These are phyloP conservation scores for Nakazawaea laoshanensis DNA, from an alignment of 805 yeast genomes.

Conservation along the genomic window DNA sequence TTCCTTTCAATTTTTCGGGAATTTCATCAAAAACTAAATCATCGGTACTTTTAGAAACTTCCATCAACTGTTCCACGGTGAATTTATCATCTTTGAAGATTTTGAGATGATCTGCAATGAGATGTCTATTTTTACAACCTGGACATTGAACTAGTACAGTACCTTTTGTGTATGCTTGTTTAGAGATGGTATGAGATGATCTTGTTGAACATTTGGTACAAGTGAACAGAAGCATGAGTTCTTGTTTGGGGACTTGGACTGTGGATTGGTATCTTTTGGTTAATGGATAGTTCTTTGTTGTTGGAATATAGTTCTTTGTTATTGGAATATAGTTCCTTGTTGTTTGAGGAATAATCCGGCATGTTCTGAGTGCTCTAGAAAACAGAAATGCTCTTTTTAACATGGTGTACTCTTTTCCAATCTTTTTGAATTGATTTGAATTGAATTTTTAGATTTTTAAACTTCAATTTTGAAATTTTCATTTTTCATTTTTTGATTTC, in stretches of 20 bases:
- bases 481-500: too few species aligned
- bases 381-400: too few species aligned
- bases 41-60: slow-evolving; percentile 50
- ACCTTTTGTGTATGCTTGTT: slow-evolving; percentile 84
- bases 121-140: slow-evolving; percentile 77
- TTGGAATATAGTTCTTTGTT: too few species aligned
- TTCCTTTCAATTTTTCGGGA: slow-evolving; percentile 41
- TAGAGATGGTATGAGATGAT: slow-evolving; percentile 84
- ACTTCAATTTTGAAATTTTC: too few species aligned
- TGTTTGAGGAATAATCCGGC: too few species aligned
- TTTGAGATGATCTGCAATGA: slow-evolving; percentile 83
- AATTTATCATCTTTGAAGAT: slow-evolving; percentile 74
- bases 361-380: too few species aligned
- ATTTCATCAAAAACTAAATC: slow-evolving; percentile 67
- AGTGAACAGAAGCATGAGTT: slow-evolving; percentile 82
- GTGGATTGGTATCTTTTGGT: too few species aligned
- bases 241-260: slow-evolving; percentile 53
- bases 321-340: too few species aligned
- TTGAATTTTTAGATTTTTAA: too few species aligned
- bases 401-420: too few species aligned
- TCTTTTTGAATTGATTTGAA: too few species aligned
- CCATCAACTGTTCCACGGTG: slow-evolving; percentile 73
- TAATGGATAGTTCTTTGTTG: too few species aligned
- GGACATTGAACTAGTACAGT: slow-evolving; percentile 90
- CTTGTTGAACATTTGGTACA: slow-evolving; percentile 81